These are phyloP conservation scores for Stephania japonica DNA, from an alignment of 164 flowering plant species.

Conservation along the genomic window DNA sequence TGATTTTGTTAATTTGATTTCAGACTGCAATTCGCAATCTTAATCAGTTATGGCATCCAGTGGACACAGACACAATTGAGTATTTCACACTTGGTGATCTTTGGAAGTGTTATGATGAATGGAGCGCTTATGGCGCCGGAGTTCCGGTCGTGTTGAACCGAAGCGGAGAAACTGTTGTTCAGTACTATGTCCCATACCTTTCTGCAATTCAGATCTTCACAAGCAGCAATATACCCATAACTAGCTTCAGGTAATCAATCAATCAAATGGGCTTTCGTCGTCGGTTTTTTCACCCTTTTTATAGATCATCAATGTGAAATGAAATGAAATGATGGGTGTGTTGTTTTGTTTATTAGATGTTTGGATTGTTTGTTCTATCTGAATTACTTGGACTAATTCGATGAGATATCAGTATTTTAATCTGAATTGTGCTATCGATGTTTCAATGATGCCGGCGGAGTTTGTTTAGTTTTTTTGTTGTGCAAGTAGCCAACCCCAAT, in stretches of 20 bases:
- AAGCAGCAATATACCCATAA: conserved; percentile 42
- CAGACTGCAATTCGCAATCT: conserved; percentile 63
- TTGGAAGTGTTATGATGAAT: conserved; percentile 84
- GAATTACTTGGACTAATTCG: background rate
- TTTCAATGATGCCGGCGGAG: background rate
- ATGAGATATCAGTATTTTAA: background rate
- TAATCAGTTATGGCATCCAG: conserved; percentile 78
- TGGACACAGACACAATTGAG: conserved; percentile 76
- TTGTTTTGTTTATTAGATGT: background rate
- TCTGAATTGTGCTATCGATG: background rate
- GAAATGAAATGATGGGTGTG: no score
- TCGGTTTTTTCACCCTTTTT: no score
- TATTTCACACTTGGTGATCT: conserved; percentile 78
- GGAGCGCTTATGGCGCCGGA: conserved; percentile 97
- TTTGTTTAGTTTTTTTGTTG: background rate
- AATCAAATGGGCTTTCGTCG: background rate
- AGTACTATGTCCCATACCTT: conserved; percentile 94
- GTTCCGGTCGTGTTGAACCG: conserved; percentile 45
- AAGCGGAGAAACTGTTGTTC: conserved; percentile 58
- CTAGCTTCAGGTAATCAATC: conserved; percentile 40
- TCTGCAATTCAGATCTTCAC: conserved; percentile 92
- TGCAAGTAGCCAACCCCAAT: no score
- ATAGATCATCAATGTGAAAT: no score
- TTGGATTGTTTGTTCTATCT: background rate
- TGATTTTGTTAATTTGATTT: background rate